Evolutionary conservation across 23 red algal species (phyloP).

Genomic region (Cyanidium caldarium): DNA sequence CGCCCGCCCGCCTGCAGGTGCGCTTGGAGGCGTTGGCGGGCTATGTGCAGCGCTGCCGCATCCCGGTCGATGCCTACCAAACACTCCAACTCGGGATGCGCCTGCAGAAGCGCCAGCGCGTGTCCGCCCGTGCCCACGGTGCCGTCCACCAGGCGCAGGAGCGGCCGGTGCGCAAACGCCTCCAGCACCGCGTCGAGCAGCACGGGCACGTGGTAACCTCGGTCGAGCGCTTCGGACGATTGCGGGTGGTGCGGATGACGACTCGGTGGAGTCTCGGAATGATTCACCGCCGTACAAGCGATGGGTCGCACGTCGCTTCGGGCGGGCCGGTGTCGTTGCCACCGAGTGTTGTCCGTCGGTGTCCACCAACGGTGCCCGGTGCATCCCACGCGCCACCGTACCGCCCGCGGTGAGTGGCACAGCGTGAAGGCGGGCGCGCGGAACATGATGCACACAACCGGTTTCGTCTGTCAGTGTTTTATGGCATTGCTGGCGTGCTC

Average conservation of each 20-base stretch:
- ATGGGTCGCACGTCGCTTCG: background rate
- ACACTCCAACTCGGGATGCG: conserved; percentile 10
- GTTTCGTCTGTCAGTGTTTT: no score
- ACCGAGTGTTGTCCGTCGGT: no score
- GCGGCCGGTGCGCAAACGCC: conserved; percentile 1
- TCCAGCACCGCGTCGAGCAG: conserved; percentile 24
- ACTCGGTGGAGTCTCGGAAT: no score
- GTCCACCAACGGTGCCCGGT: no score
- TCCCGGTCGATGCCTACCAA: conserved; percentile 85
- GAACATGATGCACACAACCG: no score
- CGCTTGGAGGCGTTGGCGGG: conserved; percentile 1
- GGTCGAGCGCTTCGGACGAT: background rate
- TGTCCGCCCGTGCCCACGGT: conserved; percentile 89
- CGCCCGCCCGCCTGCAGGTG: background rate
- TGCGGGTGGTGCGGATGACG: no score
- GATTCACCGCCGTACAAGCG: no score
- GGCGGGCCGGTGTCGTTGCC: background rate
- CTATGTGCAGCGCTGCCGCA: conserved; percentile 24
- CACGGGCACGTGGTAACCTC: conserved; percentile 23
- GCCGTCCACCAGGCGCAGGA: conserved; percentile 50
- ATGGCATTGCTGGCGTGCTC: no score
- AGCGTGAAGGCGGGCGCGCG: no score
- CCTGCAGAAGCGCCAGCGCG: conserved; percentile 13
- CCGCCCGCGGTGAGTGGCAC: no score
- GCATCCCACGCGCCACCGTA: no score